Evolutionary conservation across 768 basidiomycete species (phyloP), one percentile per base, ranked within the genome.

Genomic region (Tylopilus sp.): DNA sequence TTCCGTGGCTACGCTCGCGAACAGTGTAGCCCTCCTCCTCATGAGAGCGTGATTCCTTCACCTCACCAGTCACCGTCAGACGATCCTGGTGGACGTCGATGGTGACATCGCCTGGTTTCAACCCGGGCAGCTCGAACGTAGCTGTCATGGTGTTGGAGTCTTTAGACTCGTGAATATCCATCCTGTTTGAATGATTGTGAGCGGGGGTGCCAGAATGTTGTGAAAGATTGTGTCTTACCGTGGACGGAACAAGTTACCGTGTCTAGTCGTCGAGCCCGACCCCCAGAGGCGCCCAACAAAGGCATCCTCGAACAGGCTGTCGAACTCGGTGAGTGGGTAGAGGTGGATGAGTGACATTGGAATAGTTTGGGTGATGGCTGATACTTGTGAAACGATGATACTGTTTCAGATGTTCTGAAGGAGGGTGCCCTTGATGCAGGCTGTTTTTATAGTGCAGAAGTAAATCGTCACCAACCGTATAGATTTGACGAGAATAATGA

Each of bases 51-150:
- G 36, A 18, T 9, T 36, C 18, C 7, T 4, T 59, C 36, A 59
- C 69, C 58, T 81, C 74, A 18, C 78, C 80, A 4, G 76, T 73
- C 31, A 83, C 67, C 2, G 69, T 77, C 43, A 84, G 65, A 35
- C 69, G 72, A 52, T 73, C 69, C 52, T 78, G 72, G 35, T 73
- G 72, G 23, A 80, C 60, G 48, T 81, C 73, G 47, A 82, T 75
- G 39, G 65, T 57, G 45, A 82, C 69, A 42, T 75, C 69, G 39
- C 77, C 74, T 46, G 79, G 75, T 48, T 70, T 75, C 47, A 81
- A 61, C 4, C 81, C 80, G 5, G 82, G 81, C 2, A 81, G 64
- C 57, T 82, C 83, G 50, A 83, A 79, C 15, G 36, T 18, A n/a
- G 36, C 36, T 36, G 36, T 36, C 36, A 36, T n/a, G 5, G 36